Percentiles rank a stretch among this genome's conserved stretches.
phyloP scores from a whole-genome alignment of 148 eudicot species.

The Camellia japonica region DNA sequence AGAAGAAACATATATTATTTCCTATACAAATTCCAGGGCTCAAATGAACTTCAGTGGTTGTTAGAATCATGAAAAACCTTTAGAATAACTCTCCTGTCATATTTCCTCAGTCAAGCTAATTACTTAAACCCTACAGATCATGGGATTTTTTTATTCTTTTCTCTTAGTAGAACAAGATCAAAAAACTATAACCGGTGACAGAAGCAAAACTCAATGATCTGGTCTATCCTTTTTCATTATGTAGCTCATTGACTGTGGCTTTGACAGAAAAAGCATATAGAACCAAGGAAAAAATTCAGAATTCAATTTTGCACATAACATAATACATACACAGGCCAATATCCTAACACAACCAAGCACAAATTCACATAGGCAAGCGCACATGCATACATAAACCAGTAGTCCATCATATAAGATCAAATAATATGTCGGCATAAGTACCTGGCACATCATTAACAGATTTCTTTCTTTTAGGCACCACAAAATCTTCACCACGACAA shows the following conservation, averaged over 20 bases:
- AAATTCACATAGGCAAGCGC: background rate
- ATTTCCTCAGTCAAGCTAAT: background rate
- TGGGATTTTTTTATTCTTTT: background rate
- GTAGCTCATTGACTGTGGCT: background rate
- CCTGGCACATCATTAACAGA: conserved; percentile 4
- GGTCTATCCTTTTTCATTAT: background rate
- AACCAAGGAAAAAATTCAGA: background rate
- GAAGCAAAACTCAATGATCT: conserved; percentile 5
- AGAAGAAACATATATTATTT: background rate
- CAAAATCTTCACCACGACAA: background rate
- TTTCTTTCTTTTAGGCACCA: conserved; percentile 7
- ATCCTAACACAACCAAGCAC: conserved; percentile 9
- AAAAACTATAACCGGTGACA: background rate
- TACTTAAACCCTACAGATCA: background rate
- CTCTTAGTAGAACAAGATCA: background rate
- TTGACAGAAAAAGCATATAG: background rate
- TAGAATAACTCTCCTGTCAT: background rate
- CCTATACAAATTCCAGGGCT: background rate
- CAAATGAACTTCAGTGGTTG: background rate
- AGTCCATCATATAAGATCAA: background rate
- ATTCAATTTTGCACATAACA: background rate
- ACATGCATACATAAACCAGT: background rate
- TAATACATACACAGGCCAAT: background rate
- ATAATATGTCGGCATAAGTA: conserved; percentile 1
- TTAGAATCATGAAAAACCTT: background rate